phyloP scores from a whole-genome alignment of 2,329 filamentous ascomycete genomes.

The Hysterium pulicare region DNA sequence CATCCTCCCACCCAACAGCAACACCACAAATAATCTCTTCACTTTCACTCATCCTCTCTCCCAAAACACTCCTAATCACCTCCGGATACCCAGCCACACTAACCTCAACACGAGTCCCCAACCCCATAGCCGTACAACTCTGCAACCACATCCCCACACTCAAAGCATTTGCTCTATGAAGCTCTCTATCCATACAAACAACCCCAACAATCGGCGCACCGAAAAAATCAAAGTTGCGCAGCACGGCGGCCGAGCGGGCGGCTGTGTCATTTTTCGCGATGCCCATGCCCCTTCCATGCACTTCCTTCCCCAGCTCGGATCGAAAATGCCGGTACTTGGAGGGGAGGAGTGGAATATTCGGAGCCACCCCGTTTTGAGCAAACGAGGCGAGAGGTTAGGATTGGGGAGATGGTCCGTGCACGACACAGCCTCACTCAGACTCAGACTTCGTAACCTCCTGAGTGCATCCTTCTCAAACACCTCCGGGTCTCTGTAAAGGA shows the following conservation, averaged over 20 bases:
- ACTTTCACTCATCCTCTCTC: conserved; percentile 13
- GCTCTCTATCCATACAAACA: conserved; percentile 13
- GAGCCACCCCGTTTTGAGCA: conserved; percentile 6
- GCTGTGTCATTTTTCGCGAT: conserved; percentile 11
- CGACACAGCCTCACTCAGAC: too few relatives aligned
- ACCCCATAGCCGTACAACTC: conserved; percentile 16
- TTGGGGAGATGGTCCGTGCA: too few relatives aligned
- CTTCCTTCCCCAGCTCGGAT: conserved; percentile 14
- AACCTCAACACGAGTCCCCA: conserved; percentile 18
- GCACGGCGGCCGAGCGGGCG: conserved; percentile 5
- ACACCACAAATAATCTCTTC: conserved; percentile 19
- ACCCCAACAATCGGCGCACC: conserved; percentile 15
- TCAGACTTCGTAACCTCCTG: too few relatives aligned
- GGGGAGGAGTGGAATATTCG: conserved; percentile 13
- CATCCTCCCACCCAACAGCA: conserved; percentile 18
- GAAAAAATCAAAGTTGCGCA: conserved; percentile 20
- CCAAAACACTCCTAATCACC: conserved; percentile 15
- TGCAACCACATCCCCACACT: conserved; percentile 23
- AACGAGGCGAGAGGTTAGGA: too few relatives aligned
- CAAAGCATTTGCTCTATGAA: conserved; percentile 15
- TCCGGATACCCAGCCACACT: conserved; percentile 20
- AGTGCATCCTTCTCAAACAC: too few relatives aligned
- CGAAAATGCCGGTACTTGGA: conserved; percentile 15
- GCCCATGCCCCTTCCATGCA: conserved; percentile 22
- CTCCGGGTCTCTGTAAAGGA: too few relatives aligned